These are phyloP conservation scores for Talaromyces borbonicus DNA, from an alignment of 495 filamentous ascomycete genomes.

Conservation along the genomic window DNA sequence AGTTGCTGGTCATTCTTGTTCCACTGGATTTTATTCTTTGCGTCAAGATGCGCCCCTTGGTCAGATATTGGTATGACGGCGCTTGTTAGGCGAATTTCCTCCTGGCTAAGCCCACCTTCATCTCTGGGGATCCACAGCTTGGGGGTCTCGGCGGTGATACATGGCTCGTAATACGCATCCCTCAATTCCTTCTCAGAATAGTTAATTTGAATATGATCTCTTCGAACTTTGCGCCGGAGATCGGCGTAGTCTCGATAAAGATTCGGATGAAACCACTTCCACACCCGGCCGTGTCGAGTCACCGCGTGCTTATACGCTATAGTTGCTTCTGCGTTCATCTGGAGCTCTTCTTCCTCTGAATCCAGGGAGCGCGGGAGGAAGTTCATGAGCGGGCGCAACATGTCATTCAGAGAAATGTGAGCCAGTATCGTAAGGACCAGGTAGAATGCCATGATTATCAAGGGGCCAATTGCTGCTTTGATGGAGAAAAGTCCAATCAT, in stretches of 20 bases:
- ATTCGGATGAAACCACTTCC: slow-evolving; percentile 71
- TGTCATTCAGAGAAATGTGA: slow-evolving; percentile 65
- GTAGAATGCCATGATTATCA: slow-evolving; percentile 71
- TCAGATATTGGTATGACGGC: slow-evolving; percentile 48
- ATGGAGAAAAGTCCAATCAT: slow-evolving; percentile 80
- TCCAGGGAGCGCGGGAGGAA: slow-evolving; percentile 57
- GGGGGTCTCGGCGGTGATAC: slow-evolving; percentile 48
- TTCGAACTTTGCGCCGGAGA: slow-evolving; percentile 60
- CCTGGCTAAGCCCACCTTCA: slow-evolving; percentile 49
- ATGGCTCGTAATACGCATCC: slow-evolving; percentile 58
- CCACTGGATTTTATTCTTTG: slow-evolving; percentile 52
- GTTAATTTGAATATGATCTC: slow-evolving; percentile 36
- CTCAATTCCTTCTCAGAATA: slow-evolving; percentile 46
- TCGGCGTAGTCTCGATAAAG: slow-evolving; percentile 58
- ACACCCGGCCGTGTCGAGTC: slow-evolving; percentile 25
- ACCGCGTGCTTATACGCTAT: slow-evolving; percentile 7
- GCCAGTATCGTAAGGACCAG: slow-evolving; percentile 67
- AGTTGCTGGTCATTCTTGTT: slow-evolving; percentile 36
- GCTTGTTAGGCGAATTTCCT: slow-evolving; percentile 52
- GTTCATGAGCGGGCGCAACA: slow-evolving; percentile 61
- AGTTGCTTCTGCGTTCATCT: slow-evolving; percentile 26
- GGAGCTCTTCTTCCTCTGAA: slow-evolving; percentile 33
- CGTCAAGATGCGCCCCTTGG: slow-evolving; percentile 54
- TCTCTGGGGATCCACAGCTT: slow-evolving; percentile 64
- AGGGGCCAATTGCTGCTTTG: slow-evolving; percentile 56